These are phyloP conservation scores for Urostyla sp. DNA, from an alignment of 73 alveolate species.

Conservation along the genomic window DNA sequence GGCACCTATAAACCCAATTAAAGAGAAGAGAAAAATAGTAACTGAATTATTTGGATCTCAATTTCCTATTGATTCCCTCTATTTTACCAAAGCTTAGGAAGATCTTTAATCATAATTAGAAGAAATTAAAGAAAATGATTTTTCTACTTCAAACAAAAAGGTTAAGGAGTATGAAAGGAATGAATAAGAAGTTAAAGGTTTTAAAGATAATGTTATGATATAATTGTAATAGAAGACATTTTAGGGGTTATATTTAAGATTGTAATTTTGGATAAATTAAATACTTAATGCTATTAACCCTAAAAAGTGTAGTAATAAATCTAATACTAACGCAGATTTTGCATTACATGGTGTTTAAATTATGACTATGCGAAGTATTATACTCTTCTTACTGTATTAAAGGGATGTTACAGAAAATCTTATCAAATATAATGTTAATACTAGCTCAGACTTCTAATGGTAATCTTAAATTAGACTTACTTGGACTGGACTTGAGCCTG, in stretches of 20 bases:
- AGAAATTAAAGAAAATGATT: too few relatives aligned
- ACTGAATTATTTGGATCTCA: slow-evolving; percentile 65
- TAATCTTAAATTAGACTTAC: slow-evolving; percentile 61
- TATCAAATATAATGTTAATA: slow-evolving; percentile 34
- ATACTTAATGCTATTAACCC: slow-evolving; percentile 49
- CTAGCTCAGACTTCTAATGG: slow-evolving; percentile 73
- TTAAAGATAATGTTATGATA: slow-evolving; percentile 60
- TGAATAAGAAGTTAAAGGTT: not conserved
- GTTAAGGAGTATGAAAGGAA: not conserved
- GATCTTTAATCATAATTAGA: too few relatives aligned
- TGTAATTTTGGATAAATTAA: slow-evolving; percentile 79
- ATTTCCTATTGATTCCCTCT: slow-evolving; percentile 41
- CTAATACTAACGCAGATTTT: slow-evolving; percentile 2
- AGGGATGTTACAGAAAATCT: slow-evolving; percentile 71
- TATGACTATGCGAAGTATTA: slow-evolving; percentile 63
- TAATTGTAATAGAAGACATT: slow-evolving; percentile 63
- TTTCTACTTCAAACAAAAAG: not conserved
- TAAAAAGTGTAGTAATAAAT: not conserved
- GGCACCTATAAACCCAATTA: slow-evolving; percentile 40
- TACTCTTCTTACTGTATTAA: slow-evolving; percentile 56
- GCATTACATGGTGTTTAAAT: slow-evolving; percentile 47
- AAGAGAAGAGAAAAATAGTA: slow-evolving; percentile 55
- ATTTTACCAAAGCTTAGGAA: too few relatives aligned
- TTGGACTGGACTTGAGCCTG: slow-evolving; percentile 77
- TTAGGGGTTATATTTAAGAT: slow-evolving; percentile 68